phyloP scores from a whole-genome alignment of 495 filamentous ascomycete genomes.

The Penicillium fimorum region DNA sequence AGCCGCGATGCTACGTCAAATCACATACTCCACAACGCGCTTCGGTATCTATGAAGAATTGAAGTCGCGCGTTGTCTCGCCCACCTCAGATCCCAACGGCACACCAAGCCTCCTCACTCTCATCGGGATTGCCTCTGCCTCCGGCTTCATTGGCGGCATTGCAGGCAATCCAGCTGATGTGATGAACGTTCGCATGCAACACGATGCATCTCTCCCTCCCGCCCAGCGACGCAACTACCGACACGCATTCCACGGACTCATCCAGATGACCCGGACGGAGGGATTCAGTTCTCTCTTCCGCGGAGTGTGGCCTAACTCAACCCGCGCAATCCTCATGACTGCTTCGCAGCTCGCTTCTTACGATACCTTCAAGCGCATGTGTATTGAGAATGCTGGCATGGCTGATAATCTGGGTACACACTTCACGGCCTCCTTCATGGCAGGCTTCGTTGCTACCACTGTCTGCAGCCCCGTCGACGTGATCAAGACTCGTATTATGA shows the following conservation, averaged over 20 bases:
- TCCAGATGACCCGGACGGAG: conserved; percentile 80
- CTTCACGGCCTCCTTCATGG: conserved; percentile 80
- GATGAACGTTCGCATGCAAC: conserved; percentile 97
- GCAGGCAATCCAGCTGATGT: conserved; percentile 94
- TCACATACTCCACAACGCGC: conserved; percentile 88
- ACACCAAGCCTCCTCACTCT: conserved; percentile 65
- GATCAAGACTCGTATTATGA: conserved; percentile 96
- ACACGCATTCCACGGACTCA: conserved; percentile 81
- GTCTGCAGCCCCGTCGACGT: conserved; percentile 95
- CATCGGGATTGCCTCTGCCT: conserved; percentile 73
- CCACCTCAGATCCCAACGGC: conserved; percentile 30
- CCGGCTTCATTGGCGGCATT: conserved; percentile 85
- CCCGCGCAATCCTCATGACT: conserved; percentile 91
- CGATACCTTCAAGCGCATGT: conserved; percentile 81
- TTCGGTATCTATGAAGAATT: conserved; percentile 95
- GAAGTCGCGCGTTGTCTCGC: conserved; percentile 61
- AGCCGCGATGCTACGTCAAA: conserved; percentile 84
- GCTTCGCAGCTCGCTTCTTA: conserved; percentile 87
- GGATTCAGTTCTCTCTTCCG: conserved; percentile 72
- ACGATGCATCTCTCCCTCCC: conserved; percentile 77
- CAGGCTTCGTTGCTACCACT: conserved; percentile 92
- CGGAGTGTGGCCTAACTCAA: conserved; percentile 88
- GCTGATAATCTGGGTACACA: conserved; percentile 78
- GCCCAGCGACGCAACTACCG: conserved; percentile 81
- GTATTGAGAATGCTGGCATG: conserved; percentile 66